Evolutionary conservation across 2,329 filamentous ascomycete genomes (phyloP).

Genomic region (Lasiodiplodia sp.): DNA sequence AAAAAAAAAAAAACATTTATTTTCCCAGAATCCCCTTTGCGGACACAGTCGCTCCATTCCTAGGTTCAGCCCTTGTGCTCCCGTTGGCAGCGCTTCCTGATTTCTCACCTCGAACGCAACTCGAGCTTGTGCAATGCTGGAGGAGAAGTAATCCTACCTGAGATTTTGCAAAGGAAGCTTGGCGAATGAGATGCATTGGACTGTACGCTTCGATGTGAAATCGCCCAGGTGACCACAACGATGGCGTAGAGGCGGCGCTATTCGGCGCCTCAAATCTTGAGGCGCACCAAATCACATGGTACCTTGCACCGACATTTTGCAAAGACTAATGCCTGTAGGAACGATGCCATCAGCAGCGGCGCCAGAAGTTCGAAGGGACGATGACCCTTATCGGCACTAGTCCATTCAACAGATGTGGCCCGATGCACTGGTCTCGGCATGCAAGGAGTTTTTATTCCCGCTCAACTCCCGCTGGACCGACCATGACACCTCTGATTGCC

Average conservation of each 20-base stretch:
- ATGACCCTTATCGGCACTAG: background rate
- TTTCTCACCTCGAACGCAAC: background rate
- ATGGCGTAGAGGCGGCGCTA: background rate
- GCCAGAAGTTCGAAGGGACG: background rate
- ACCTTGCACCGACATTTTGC: background rate
- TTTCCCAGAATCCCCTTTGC: background rate
- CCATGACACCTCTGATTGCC: too few species aligned
- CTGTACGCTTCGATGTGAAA: background rate
- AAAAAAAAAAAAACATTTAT: background rate
- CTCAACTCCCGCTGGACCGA: background rate
- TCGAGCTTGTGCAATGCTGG: background rate
- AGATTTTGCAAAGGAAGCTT: background rate
- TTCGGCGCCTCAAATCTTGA: background rate
- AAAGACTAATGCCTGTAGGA: background rate
- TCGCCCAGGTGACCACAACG: background rate
- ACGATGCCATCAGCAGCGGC: background rate
- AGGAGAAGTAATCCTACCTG: background rate
- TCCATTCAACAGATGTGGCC: background rate
- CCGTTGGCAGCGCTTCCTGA: background rate
- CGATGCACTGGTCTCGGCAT: slow-evolving; percentile 2
- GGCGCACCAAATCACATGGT: background rate
- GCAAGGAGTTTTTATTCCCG: slow-evolving; percentile 22
- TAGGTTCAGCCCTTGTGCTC: background rate
- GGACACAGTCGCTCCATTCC: background rate
- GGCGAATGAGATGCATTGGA: background rate